Conservation (phyloP, 192 early-diverging fungal genomes). For the Backusella macrospora region DNA sequence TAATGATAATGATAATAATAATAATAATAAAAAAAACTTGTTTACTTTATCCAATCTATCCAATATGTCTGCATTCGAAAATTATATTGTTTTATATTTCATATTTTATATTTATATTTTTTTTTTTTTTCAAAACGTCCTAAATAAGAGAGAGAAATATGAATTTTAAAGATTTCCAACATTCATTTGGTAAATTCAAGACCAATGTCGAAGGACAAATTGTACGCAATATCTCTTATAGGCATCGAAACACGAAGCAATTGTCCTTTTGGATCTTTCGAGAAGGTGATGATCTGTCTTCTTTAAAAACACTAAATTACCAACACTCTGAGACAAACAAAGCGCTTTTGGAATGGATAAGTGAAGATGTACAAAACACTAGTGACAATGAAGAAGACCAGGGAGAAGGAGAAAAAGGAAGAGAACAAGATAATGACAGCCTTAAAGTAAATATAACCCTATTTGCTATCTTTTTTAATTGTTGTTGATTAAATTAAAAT, state of each 20-base stretch:
- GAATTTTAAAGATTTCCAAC: slow-evolving; percentile 39
- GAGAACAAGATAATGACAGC: slow-evolving; percentile 14
- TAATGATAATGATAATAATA: too few species aligned
- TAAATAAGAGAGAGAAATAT: neutral
- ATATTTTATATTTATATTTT: neutral
- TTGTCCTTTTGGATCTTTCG: slow-evolving; percentile 36
- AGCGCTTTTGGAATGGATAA: slow-evolving; percentile 29
- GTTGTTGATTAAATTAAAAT: too few species aligned
- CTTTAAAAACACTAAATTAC: slow-evolving; percentile 30
- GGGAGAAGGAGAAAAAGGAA: neutral
- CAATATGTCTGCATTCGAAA: neutral
- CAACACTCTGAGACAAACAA: slow-evolving; percentile 38
- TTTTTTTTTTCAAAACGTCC: neutral
- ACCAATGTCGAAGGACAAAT: slow-evolving; percentile 32
- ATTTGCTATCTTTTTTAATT: neutral
- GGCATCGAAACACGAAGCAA: slow-evolving; percentile 34
- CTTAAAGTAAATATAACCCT: slow-evolving; percentile 8
- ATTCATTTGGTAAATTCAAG: slow-evolving; percentile 30
- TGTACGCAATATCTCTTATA: slow-evolving; percentile 30
- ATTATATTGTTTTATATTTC: neutral
- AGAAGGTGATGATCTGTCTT: slow-evolving; percentile 31
- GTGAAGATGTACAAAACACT: slow-evolving; percentile 14
- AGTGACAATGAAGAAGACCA: neutral
- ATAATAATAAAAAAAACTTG: too few species aligned
- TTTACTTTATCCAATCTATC: too few species aligned